Base-by-base conservation (phyloP, 345 rosid genomes). In the Eucalyptus polyanthemos region DNA sequence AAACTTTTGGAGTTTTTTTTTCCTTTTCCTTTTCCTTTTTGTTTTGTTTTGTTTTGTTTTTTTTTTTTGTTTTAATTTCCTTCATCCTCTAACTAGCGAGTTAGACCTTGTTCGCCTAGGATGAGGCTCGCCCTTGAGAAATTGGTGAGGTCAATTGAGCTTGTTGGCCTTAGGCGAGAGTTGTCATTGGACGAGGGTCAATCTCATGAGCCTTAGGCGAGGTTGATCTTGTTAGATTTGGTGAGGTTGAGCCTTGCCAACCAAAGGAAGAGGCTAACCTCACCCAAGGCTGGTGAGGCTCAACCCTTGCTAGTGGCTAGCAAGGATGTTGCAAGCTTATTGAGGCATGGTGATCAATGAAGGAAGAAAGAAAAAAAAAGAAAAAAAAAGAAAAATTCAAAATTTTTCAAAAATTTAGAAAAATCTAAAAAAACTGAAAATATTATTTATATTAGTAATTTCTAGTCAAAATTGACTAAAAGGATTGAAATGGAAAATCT, bases 221-320 rank as follows among this genome's bases (percentile, higher is more conserved):
- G 0, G 31, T 60, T 11, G 67, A 60, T 0, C 31, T 60, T 0
- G 16, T 2, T 60, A 60, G 67, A 27, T 60, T 6, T 11, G 15
- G 8, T 1, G 1, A 60, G 67, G n/a, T 6, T 0, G 0, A 60
- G 15, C 31, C 62, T 9, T 4, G 29, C 27, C 27, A 10, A 56
- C 29, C 29, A 56, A 56, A 56, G 27, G 29, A 22, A 22, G 29
- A 56, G 6, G 62, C 29, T 24, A 11, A 56, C 29, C 69, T 60
- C 4, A 27, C 31, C 15, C 0, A 6, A 1, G 69, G 34, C 2
- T 6, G 16, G 31, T 0, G 3, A 60, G 69, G 69, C 8, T 60
- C 34, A 29, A 60, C 34, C 69, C 69, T 60, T 6, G 69, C 15
- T 24, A 60, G 8, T 56, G 60, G 60, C 60, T 9, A 56, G 29